Base-by-base conservation (phyloP, 1,284 basidiomycete species). In the Vanrija sp. region DNA sequence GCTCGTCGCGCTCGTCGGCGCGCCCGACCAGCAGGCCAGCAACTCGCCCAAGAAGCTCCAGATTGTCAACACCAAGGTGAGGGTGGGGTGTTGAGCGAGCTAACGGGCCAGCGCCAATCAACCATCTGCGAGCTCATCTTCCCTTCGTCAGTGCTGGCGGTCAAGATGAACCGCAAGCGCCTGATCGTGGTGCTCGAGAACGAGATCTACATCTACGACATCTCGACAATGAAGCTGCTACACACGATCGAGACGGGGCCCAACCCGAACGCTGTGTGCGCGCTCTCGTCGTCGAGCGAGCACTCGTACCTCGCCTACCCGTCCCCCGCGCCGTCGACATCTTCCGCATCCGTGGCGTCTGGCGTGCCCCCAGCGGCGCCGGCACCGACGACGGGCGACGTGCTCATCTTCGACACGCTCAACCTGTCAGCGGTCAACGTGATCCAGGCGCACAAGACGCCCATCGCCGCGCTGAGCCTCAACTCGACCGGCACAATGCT, bases 51-150 rank as follows among this genome's bases (percentile, higher is more conserved):
- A 95, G 18, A 90, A 94, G 71, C 78, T 98, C 47, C 93, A 97
- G 79, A 98, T 98, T 56, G 91, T 98, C 49, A 98, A 98, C 72
- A 98, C 95, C 10, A 97, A 95, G 83, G 92, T 90, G 80, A n/a
- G n/a, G 60, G 37, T 12, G 6, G 3, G 37, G 8, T 6, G 18
- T 37, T 18, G 27, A 14, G 35, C 27, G 23, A 27, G 41, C 45
- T 49, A 18, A 41, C 31, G 4, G 12, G 25, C 6, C 68, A 97
- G 89, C 85, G 95, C 25, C 91, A 98, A 82, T 95, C 90, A 19
- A 95, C 94, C 80, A 99, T 99, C 61, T 98, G 96, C 83, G 95
- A 98, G 72, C 84, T 98, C 19, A 83, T 95, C 16, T 99, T 98
- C 73, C 95, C 95, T 0, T 93, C 92, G 1, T 90, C 92, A 2